Percentiles rank a stretch among this genome's conserved stretches.
These are phyloP conservation scores for Aureobasidium sp. DNA, from an alignment of 2,329 filamentous ascomycete genomes.

Conservation along the genomic window DNA sequence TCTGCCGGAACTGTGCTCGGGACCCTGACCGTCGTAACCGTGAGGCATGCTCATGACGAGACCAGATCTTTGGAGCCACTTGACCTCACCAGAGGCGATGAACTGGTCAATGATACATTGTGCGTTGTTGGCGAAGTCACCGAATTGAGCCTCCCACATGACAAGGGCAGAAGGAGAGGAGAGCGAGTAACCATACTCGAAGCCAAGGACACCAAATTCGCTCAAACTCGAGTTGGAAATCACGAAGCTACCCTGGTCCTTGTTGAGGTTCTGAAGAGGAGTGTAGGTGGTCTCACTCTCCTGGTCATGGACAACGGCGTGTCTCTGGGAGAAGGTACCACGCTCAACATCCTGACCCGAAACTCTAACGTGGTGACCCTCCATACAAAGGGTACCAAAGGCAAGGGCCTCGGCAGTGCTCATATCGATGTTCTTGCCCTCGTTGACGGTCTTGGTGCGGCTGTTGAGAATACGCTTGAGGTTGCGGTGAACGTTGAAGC, in stretches of 20 bases:
- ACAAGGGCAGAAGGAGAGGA: slow-evolving; percentile 95
- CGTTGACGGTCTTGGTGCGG: slow-evolving; percentile 83
- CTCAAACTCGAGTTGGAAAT: slow-evolving; percentile 91
- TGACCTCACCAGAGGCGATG: slow-evolving; percentile 91
- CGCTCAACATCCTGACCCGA: slow-evolving; percentile 99
- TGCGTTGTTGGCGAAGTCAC: slow-evolving; percentile 99
- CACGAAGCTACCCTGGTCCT: slow-evolving; percentile 91
- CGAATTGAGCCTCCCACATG: slow-evolving; percentile 99
- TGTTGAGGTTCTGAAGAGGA: slow-evolving; percentile 77
- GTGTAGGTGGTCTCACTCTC: slow-evolving; percentile 90
- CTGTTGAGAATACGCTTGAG: slow-evolving; percentile 89
- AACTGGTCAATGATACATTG: slow-evolving; percentile 99
- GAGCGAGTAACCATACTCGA: slow-evolving; percentile 97
- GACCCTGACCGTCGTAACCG: slow-evolving; percentile 96
- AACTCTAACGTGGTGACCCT: slow-evolving; percentile 94
- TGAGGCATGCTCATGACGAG: slow-evolving; percentile 94
- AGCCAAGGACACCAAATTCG: slow-evolving; percentile 71
- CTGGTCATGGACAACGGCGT: slow-evolving; percentile 96
- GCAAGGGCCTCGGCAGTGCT: slow-evolving; percentile 92
- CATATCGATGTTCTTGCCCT: slow-evolving; percentile 96
- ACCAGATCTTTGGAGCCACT: slow-evolving; percentile 97
- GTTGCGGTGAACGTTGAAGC: slow-evolving; percentile 86
- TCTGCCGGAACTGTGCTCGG: slow-evolving; percentile 94
- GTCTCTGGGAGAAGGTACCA: slow-evolving; percentile 97
- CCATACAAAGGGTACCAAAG: slow-evolving; percentile 81